These are phyloP conservation scores for Aspergillus affinis DNA, from an alignment of 495 filamentous ascomycete genomes.

Conservation along the genomic window DNA sequence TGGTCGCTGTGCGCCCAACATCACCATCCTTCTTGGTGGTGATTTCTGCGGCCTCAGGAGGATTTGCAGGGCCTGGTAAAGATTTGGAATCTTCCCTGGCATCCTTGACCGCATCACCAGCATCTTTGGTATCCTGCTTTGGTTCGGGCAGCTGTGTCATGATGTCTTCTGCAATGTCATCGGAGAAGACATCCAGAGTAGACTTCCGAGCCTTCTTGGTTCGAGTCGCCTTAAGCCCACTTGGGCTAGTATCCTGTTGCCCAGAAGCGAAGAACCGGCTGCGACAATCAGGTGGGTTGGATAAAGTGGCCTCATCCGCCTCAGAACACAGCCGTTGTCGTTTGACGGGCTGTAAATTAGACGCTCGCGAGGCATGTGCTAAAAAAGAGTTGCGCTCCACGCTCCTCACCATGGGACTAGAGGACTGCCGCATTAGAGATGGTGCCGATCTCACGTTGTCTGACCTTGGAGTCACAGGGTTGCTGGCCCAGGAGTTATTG, in stretches of 20 bases:
- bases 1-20: background rate
- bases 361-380: conserved; percentile 40
- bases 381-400: conserved; percentile 48
- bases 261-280: conserved; percentile 59
- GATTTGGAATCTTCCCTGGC: conserved; percentile 11
- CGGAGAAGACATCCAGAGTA: conserved; percentile 61
- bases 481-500: conserved; percentile 54
- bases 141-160: conserved; percentile 52
- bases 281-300: conserved; percentile 35
- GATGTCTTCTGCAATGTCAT: conserved; percentile 64
- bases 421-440: conserved; percentile 35
- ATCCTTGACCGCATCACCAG: background rate
- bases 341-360: conserved; percentile 55
- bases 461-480: conserved; percentile 36
- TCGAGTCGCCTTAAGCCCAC: conserved; percentile 42
- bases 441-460: conserved; percentile 40
- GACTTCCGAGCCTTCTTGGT: conserved; percentile 50
- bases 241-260: conserved; percentile 49
- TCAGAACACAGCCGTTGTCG: conserved; percentile 62
- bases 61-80: background rate
- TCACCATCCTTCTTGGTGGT: background rate
- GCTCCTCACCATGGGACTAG: conserved; percentile 41
- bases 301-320: conserved; percentile 41
- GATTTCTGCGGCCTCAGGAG: background rate
- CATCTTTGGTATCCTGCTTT: conserved; percentile 20